Conservation (phyloP, 306 rosid species). For the Vigna angularis region DNA sequence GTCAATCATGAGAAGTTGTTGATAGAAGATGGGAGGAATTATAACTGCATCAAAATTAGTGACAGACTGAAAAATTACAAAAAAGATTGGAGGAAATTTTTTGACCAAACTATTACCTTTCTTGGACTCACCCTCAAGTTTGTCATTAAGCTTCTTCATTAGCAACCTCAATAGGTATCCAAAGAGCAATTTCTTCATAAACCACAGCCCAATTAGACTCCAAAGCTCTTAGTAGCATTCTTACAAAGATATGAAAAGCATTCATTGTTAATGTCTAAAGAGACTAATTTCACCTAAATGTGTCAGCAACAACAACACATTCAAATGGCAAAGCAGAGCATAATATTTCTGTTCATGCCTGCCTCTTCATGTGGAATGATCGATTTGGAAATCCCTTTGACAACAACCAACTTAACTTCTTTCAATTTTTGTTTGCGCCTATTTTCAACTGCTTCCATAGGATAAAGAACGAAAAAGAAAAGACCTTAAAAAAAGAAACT, state of each 20-base stretch:
- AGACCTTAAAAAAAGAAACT: too few species aligned
- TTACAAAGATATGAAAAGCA: slow-evolving; percentile 46
- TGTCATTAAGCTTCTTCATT: slow-evolving; percentile 72
- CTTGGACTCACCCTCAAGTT: slow-evolving; percentile 70
- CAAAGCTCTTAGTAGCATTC: slow-evolving; percentile 74
- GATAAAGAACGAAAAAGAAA: too few species aligned
- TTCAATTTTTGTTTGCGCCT: slow-evolving; percentile 79
- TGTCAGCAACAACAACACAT: slow-evolving; percentile 8
- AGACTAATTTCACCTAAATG: background rate
- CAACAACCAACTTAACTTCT: slow-evolving; percentile 55
- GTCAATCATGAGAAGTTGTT: too few species aligned
- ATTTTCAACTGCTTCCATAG: slow-evolving; percentile 63
- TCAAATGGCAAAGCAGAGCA: slow-evolving; percentile 9
- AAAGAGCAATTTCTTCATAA: slow-evolving; percentile 87
- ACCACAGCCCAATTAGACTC: slow-evolving; percentile 71
- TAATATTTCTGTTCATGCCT: slow-evolving; percentile 53
- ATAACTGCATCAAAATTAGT: too few species aligned
- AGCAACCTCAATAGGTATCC: slow-evolving; percentile 70
- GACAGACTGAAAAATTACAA: too few species aligned
- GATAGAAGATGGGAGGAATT: too few species aligned
- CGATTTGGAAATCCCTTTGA: slow-evolving; percentile 49
- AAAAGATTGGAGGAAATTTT: too few species aligned
- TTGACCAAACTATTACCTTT: slow-evolving; percentile 42
- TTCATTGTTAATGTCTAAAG: slow-evolving; percentile 15
- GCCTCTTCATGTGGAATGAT: slow-evolving; percentile 65